These are phyloP conservation scores for Ophiostoma ulmi DNA, from an alignment of 2,329 filamentous ascomycete genomes.

Conservation along the genomic window DNA sequence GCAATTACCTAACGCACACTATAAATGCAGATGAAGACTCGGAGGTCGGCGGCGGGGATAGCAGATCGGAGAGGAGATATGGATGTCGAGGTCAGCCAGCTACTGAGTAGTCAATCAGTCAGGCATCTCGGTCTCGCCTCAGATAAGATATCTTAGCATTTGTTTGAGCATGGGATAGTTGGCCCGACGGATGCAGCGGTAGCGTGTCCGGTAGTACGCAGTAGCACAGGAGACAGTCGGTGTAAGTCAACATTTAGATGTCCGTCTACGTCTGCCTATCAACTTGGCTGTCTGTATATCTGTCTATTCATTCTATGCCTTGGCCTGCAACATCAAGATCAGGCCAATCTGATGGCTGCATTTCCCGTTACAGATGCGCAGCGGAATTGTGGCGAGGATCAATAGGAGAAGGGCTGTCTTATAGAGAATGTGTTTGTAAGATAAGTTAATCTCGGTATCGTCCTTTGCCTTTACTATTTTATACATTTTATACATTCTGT, in stretches of 20 bases:
- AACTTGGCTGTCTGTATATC: no score
- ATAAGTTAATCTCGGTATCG: not conserved
- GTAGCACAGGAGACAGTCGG: not conserved
- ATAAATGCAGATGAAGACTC: not conserved
- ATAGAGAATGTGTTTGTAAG: not conserved
- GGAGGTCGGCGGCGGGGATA: constrained; percentile 1
- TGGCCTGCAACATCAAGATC: not conserved
- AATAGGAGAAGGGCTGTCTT: not conserved
- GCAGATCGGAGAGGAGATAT: not conserved
- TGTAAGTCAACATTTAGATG: not conserved
- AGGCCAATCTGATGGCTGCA: not conserved
- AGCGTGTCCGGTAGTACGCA: not conserved
- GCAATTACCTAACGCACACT: not conserved
- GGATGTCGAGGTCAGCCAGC: not conserved
- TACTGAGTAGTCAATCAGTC: not conserved
- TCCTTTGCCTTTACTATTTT: not conserved
- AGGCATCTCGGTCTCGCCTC: not conserved
- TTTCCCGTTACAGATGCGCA: not conserved
- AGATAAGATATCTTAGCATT: not conserved
- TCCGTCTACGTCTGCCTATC: not conserved
- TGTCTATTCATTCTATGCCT: not conserved
- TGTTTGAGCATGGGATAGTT: not conserved
- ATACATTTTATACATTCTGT: not conserved
- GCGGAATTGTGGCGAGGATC: not conserved
- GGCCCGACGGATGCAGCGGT: constrained; percentile 1